phyloP scores from a whole-genome alignment of 257 asterid genomes.

The Nicotiana tabacum region DNA sequence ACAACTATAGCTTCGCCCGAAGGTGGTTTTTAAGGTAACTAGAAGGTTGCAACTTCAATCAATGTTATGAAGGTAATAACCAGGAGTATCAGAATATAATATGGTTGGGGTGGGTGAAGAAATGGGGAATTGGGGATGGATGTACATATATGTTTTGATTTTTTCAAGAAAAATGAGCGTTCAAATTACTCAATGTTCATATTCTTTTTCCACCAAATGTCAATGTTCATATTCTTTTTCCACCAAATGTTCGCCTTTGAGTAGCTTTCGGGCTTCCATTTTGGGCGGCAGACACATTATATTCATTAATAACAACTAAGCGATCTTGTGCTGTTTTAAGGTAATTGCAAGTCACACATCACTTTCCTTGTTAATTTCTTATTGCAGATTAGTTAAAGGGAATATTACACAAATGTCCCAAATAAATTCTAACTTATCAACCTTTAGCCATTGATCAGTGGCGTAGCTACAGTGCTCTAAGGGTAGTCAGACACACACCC shows the following conservation, averaged over 20 bases:
- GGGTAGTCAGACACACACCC: too few relatives aligned
- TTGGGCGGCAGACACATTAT: constrained; percentile 8
- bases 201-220: constrained; percentile 32
- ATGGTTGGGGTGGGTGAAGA: background rate
- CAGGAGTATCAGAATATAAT: background rate
- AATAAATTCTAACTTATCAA: too few relatives aligned
- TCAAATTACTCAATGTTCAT: constrained; percentile 36
- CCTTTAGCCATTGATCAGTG: too few relatives aligned
- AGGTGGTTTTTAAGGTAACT: too few relatives aligned
- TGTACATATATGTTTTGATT: constrained; percentile 19
- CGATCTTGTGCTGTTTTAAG: background rate
- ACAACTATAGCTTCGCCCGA: too few relatives aligned
- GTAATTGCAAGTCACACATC: background rate
- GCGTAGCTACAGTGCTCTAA: too few relatives aligned
- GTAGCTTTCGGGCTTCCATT: constrained; percentile 24
- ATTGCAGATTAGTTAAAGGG: too few relatives aligned
- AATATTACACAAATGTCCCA: too few relatives aligned
- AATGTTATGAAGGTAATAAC: background rate
- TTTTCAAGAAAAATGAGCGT: constrained; percentile 30
- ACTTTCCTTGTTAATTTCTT: background rate
- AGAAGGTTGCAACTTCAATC: too few relatives aligned
- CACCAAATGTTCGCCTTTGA: constrained; percentile 42
- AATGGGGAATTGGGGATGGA: background rate
- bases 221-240: constrained; percentile 19
- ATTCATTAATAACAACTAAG: constrained; percentile 18